Conservation (phyloP, 768 basidiomycete genomes). For the Coprinopsis strossmayeri region DNA sequence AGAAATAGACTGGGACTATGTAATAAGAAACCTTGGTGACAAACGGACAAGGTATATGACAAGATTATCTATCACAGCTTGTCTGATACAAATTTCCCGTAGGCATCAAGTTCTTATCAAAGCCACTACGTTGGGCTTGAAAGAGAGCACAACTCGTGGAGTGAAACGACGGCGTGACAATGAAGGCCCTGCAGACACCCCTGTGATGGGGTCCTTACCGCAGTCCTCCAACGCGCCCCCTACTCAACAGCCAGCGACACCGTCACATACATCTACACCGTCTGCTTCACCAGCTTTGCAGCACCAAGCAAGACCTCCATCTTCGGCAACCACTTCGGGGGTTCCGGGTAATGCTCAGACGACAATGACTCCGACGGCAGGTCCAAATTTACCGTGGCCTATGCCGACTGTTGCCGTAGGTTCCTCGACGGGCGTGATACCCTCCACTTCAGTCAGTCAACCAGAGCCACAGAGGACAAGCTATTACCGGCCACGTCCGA, state of each 20-base stretch:
- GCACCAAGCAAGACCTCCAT: constrained; percentile 35
- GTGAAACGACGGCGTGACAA: constrained; percentile 44
- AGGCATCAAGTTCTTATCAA: constrained; percentile 83
- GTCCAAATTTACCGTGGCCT: constrained; percentile 49
- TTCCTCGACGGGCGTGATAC: constrained; percentile 30
- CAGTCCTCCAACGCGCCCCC: constrained; percentile 15
- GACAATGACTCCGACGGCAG: constrained; percentile 14
- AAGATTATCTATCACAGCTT: not conserved
- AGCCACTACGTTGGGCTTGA: constrained; percentile 71
- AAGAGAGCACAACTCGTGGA: constrained; percentile 61
- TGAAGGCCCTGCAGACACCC: constrained; percentile 19
- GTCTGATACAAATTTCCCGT: not conserved
- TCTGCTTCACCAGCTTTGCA: constrained; percentile 47
- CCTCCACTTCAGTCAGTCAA: no score
- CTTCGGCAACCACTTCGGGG: constrained; percentile 12
- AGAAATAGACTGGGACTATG: constrained; percentile 77
- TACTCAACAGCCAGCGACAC: constrained; percentile 22
- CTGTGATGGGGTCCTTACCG: constrained; percentile 18
- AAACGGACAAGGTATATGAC: constrained; percentile 58
- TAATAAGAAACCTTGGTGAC: constrained; percentile 67
- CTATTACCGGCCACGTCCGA: constrained; percentile 45
- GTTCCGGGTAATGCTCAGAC: constrained; percentile 12
- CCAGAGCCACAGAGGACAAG: constrained; percentile 40
- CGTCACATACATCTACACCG: constrained; percentile 38
- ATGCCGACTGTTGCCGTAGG: constrained; percentile 67